Evolutionary conservation across 345 rosid genomes (phyloP).

Genomic region (Eucalyptus pauciflora): DNA sequence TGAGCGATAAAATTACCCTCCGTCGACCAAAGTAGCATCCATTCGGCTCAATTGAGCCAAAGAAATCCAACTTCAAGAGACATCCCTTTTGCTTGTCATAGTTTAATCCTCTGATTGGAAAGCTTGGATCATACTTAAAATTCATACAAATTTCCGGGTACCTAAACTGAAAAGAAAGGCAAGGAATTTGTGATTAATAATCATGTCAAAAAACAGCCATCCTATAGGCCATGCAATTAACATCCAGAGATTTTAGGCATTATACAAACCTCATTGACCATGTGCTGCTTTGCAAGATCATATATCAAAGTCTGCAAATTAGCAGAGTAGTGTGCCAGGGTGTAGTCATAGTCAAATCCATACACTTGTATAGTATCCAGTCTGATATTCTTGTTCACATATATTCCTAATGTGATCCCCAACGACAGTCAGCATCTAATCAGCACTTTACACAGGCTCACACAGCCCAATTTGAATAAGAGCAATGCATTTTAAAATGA

Average conservation of each 20-base stretch:
- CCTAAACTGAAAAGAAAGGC: conserved; percentile 41
- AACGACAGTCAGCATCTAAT: background rate
- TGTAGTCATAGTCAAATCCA: conserved; percentile 94
- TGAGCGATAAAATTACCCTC: conserved; percentile 37
- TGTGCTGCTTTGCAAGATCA: conserved; percentile 84
- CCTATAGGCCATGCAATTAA: background rate
- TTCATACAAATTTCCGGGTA: conserved; percentile 70
- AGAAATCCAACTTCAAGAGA: conserved; percentile 90
- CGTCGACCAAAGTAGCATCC: conserved; percentile 93
- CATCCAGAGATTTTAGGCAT: background rate
- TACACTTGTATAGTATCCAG: conserved; percentile 79
- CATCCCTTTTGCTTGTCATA: conserved; percentile 82
- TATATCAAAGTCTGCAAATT: conserved; percentile 79
- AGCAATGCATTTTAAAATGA: background rate
- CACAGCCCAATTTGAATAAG: background rate
- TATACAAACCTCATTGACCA: conserved; percentile 80
- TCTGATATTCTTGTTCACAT: conserved; percentile 82
- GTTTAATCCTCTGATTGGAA: conserved; percentile 86
- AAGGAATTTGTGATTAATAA: background rate
- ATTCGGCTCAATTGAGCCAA: conserved; percentile 92
- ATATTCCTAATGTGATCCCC: conserved; percentile 40
- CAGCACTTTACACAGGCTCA: background rate
- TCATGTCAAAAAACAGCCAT: background rate
- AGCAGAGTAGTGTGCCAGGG: conserved; percentile 82
- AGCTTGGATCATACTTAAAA: conserved; percentile 70